Evolutionary conservation across 2,329 filamentous ascomycete species (phyloP), one percentile per base, ranked within the genome.

Genomic region (Sarocladiaceae sp.): DNA sequence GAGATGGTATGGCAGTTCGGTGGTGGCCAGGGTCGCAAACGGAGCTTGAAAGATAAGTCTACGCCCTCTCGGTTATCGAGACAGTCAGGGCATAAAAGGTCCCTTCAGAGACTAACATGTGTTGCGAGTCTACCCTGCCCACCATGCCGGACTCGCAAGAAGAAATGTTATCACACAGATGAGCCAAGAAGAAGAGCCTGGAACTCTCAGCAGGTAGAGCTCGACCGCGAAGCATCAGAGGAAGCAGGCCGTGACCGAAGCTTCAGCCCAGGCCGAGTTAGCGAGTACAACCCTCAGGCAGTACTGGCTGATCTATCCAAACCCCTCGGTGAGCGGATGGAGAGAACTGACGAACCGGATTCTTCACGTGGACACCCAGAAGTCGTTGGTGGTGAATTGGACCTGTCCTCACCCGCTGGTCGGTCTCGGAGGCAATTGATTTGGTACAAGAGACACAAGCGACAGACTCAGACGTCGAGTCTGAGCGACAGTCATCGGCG

Each of bases 211-310:
- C 11, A 28, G 22, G 15, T n/a, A n/a, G n/a, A n/a, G n/a, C n/a
- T n/a, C n/a, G n/a, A n/a, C n/a, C n/a, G n/a, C n/a, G n/a, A 15
- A 33, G 29, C 29, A 33, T 8, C 29, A 33, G 29, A 33, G 1
- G 20, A 48, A 6, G 18, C 37, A 10, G 35, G n/a, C 11, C 52
- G 55, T 1, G 52, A 56, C 3, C 47, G 50, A 0, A 58, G 55
- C 23, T 52, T 50, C 2, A 52, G 42, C 26, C 54, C 51, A 2
- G 54, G 52, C 20, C 52, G 55, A 11, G 52, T 56, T 22, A 58
- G 55, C 44, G 52, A 53, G 15, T 59, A 59, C 47, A 59, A 58
- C 17, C 58, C 58, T 4, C 55, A 59, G 29, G 55, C 55, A 5
- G 55, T 59, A 3, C 31, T 59, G 17, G 52, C 42, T 29, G 55